Evolutionary conservation across 2,329 filamentous ascomycete genomes (phyloP).

Genomic region (Trichophyton rubrum): DNA sequence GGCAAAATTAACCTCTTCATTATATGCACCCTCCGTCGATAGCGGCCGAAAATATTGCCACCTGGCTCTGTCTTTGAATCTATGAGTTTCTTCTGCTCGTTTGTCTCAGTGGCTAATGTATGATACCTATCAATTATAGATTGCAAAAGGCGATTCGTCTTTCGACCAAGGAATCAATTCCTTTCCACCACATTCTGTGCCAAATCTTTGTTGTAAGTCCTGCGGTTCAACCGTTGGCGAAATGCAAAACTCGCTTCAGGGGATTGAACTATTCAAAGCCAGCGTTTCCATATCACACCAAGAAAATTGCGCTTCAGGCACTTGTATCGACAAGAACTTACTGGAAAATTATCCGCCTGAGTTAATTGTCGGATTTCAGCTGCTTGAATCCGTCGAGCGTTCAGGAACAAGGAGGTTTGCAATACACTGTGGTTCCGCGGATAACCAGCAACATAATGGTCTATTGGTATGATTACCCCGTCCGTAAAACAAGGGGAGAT

Average conservation of each 20-base stretch:
- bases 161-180: neutral
- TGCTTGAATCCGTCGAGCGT: conserved; percentile 45
- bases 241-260: conserved; percentile 24
- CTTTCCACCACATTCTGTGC: neutral
- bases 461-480: conserved; percentile 24
- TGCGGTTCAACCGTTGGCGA: conserved; percentile 25
- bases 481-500: neutral
- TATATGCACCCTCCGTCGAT: neutral
- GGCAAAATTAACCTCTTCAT: neutral
- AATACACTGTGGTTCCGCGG: conserved; percentile 28
- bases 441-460: conserved; percentile 16
- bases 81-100: neutral
- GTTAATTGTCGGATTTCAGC: conserved; percentile 39
- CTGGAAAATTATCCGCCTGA: conserved; percentile 26
- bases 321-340: conserved; percentile 17
- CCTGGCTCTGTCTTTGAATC: neutral
- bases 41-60: too few species aligned
- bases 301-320: conserved; percentile 7
- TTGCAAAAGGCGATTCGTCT: neutral
- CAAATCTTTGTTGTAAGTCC: conserved; percentile 19
- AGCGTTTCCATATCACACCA: conserved; percentile 24
- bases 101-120: neutral
- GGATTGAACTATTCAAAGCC: conserved; percentile 39
- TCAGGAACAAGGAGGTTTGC: conserved; percentile 45
- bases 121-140: neutral